Base-by-base conservation (phyloP, 2,329 filamentous ascomycete genomes). In the Thelonectria rubi region DNA sequence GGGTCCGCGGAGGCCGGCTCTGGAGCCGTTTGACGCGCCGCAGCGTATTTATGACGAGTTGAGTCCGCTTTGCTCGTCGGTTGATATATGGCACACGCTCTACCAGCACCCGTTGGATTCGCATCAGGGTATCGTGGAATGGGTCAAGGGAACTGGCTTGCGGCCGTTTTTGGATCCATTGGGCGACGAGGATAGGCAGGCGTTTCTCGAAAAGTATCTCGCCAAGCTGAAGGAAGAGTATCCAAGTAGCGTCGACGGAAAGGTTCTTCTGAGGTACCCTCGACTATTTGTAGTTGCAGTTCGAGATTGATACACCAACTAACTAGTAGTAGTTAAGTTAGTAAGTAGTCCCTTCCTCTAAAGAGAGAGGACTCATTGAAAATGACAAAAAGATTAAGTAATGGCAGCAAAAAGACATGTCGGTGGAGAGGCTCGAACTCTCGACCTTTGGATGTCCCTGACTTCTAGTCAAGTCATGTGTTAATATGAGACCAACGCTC, bases 111-210 rank as follows among this genome's bases (percentile, higher is more conserved):
- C 80, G 1, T 69, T 88, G 58, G 75, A 78, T 3, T 78, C 76
- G 20, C 83, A 83, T 18, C 63, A 72, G 12, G 81, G 77, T 1
- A 82, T 88, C 43, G 81, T 88, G 6, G 85, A 87, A 70, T 88
- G 86, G 86, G 82, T 88, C 3, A 83, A 81, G 64, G 82, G 84
- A 0, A 86, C 84, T 0, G 86, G 84, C 0, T 69, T 88, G 65
- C 77, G 80, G 65, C 86, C 86, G 0, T 88, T 80, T 65, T 54
- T 88, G 55, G 78, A 86, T 47, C 75, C 78, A 3, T 74, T 88
- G 39, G 65, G 71, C 0, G 71, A 74, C 1, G 72, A 75, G 2
- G 77, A 82, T 32, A 79, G 74, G 60, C 71, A 77, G 10, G 77
- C 49, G 1, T 88, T 82, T 65, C 60, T 86, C 54, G 55, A 70